Conservation (phyloP, 495 filamentous ascomycete species). For the Talaromyces stipitatus region DNA sequence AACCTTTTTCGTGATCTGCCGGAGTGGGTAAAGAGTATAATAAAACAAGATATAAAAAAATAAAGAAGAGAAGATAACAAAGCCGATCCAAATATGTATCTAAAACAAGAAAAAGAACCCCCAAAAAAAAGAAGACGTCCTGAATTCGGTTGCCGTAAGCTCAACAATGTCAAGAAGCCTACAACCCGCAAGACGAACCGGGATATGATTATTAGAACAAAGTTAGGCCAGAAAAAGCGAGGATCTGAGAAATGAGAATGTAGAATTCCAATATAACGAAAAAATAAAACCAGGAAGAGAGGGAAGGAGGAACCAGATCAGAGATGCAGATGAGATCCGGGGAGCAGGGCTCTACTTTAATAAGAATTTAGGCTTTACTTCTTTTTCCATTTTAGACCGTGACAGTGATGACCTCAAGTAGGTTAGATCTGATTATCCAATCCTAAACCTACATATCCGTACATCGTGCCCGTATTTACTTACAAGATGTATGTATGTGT, state of each 20-base stretch:
- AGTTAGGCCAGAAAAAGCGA: neutral
- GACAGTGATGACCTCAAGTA: neutral
- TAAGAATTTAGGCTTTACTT: neutral
- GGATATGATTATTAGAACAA: neutral
- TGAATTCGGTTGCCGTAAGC: neutral
- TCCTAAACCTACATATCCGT: neutral
- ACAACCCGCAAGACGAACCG: neutral
- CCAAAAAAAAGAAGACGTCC: neutral
- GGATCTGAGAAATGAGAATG: too few species aligned
- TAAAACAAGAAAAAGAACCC: neutral
- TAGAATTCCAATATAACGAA: neutral
- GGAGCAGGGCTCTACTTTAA: neutral
- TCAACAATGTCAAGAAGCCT: too few species aligned
- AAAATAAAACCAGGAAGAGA: neutral
- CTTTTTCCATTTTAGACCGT: neutral
- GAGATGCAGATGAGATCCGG: neutral
- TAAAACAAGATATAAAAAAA: neutral
- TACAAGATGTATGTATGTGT: neutral
- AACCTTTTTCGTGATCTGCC: neutral
- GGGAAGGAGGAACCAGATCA: neutral
- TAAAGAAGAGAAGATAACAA: neutral
- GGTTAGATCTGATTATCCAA: neutral
- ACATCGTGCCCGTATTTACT: neutral
- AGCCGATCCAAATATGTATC: neutral
- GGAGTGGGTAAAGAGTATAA: neutral